Percentiles rank a stretch among this genome's conserved stretches.
Evolutionary conservation across 1,284 basidiomycete genomes (phyloP).

Genomic region (Microbotryomycetes sp.): DNA sequence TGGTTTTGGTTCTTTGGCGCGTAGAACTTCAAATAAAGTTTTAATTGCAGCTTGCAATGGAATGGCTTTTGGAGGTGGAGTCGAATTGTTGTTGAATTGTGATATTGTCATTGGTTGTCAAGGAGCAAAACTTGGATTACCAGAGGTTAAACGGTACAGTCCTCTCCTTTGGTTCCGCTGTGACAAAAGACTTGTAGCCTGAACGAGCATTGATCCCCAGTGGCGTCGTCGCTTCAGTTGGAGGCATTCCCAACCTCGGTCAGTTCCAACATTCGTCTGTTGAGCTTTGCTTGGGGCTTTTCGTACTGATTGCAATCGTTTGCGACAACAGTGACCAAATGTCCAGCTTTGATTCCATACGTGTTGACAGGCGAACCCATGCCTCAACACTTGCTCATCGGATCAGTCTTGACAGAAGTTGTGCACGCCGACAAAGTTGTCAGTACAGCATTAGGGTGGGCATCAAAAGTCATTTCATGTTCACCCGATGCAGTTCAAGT

Average conservation of each 20-base stretch:
- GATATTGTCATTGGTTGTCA: constrained; percentile 71
- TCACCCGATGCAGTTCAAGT: constrained; percentile 74
- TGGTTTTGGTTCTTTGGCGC: constrained; percentile 70
- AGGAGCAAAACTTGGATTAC: constrained; percentile 65
- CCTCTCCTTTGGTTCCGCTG: neutral
- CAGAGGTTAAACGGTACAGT: constrained; percentile 61
- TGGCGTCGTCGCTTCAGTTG: constrained; percentile 63
- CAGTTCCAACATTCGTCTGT: too few species aligned
- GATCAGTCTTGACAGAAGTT: constrained; percentile 60
- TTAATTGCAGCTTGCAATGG: constrained; percentile 78
- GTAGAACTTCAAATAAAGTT: constrained; percentile 60
- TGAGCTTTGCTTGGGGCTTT: too few species aligned
- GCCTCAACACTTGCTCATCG: constrained; percentile 58
- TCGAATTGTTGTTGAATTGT: constrained; percentile 72
- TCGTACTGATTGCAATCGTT: too few species aligned
- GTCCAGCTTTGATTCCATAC: constrained; percentile 47
- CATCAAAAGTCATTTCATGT: constrained; percentile 56
- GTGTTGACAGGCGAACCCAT: constrained; percentile 64
- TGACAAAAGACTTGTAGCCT: too few species aligned
- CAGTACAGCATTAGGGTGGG: constrained; percentile 57
- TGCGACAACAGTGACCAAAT: constrained; percentile 26
- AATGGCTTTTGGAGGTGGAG: constrained; percentile 69
- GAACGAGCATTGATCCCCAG: too few species aligned
- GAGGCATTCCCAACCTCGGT: constrained; percentile 51
- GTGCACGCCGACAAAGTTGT: constrained; percentile 54